phyloP scores from a whole-genome alignment of 2,329 filamentous ascomycete genomes.

The Fusarium torulosum region DNA sequence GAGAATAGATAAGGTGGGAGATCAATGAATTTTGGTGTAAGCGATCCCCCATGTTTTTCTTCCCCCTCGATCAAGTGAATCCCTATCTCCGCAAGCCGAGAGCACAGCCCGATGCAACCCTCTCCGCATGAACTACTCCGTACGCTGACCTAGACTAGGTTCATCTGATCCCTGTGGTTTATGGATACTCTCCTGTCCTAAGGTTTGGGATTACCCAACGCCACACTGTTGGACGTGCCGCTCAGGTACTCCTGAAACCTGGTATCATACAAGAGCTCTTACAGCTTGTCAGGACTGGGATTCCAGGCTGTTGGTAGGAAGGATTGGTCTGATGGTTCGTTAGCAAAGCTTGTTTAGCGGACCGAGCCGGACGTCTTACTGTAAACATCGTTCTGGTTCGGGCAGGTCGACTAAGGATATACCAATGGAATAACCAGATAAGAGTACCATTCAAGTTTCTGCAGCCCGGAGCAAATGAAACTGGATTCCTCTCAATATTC shows the following conservation, averaged over 20 bases:
- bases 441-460: background rate
- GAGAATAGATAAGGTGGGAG: too few relatives aligned
- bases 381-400: background rate
- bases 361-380: background rate
- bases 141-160: too few relatives aligned
- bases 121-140: background rate
- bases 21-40: too few relatives aligned
- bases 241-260: background rate
- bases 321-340: background rate
- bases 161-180: background rate
- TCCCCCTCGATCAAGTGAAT: background rate
- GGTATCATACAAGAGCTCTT: background rate
- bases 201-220: too few relatives aligned
- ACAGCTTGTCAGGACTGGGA: background rate
- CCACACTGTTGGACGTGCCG: background rate
- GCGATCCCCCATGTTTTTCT: too few relatives aligned
- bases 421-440: background rate
- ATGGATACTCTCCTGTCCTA: background rate
- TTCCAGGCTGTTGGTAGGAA: background rate
- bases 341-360: background rate
- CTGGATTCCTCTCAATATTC: background rate
- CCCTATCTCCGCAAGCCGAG: background rate
- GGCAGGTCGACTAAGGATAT: background rate
- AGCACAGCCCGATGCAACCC: slow-evolving; percentile 1
- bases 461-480: background rate